Percentiles rank a stretch among this genome's conserved stretches.
Evolutionary conservation across 1,284 basidiomycete genomes (phyloP).

Genomic region (Chalciporus piperatoides): DNA sequence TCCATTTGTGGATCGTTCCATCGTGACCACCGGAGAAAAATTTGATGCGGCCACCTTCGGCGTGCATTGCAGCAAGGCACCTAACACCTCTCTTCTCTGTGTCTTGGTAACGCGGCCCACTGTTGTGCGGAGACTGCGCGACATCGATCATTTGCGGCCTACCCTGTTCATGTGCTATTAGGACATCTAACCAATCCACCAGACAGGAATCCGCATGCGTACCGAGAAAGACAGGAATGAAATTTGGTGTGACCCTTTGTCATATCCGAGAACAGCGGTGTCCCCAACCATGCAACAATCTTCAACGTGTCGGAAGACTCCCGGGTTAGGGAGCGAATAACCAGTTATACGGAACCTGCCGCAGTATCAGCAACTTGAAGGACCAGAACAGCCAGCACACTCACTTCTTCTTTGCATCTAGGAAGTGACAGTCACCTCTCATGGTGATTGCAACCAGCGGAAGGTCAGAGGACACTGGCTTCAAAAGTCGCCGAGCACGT

Average conservation of each 20-base stretch:
- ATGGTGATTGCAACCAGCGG: constrained; percentile 48
- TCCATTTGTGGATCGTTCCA: constrained; percentile 41
- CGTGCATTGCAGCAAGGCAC: constrained; percentile 37
- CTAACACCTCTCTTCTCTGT: constrained; percentile 35
- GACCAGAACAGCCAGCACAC: constrained; percentile 13
- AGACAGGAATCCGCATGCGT: constrained; percentile 28
- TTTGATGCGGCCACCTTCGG: constrained; percentile 29
- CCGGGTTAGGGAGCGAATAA: constrained; percentile 42
- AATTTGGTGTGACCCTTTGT: constrained; percentile 38
- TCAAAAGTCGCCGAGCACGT: constrained; percentile 42
- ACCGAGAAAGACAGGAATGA: constrained; percentile 37
- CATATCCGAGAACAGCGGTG: constrained; percentile 43
- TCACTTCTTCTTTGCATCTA: constrained; percentile 36
- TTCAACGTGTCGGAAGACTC: constrained; percentile 38
- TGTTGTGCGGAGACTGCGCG: constrained; percentile 29
- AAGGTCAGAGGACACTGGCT: constrained; percentile 32
- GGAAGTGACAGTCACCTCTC: constrained; percentile 50
- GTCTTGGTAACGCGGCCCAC: constrained; percentile 27
- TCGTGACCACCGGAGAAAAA: constrained; percentile 47
- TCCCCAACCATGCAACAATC: constrained; percentile 43
- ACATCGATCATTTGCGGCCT: constrained; percentile 31
- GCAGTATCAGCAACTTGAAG: constrained; percentile 15
- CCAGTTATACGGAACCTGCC: constrained; percentile 37
- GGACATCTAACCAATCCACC: constrained; percentile 18
- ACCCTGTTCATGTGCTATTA: constrained; percentile 21